Evolutionary conservation across 768 basidiomycete species (phyloP), one percentile per base, ranked within the genome.

Genomic region (Pholiota conissans): DNA sequence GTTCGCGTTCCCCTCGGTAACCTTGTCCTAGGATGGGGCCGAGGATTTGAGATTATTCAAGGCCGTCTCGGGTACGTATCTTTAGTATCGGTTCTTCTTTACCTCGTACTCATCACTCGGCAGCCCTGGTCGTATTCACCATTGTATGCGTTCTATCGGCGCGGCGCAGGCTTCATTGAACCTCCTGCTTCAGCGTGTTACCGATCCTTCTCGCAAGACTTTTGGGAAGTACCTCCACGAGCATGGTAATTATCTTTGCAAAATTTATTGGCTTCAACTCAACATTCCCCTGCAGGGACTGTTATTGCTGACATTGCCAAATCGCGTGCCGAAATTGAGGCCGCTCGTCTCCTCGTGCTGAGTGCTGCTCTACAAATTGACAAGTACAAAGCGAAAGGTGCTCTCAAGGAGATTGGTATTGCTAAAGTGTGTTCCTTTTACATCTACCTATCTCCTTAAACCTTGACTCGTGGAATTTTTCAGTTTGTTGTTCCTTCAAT

Each of bases 101-200:
- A 18, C 22, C 14, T 39, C 5, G 30, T 30, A 22, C 16, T 46
- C 1, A 52, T 52, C 29, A 47, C 42, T 22, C 6, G 34, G 63
- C 37, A 93, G 93, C 39, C 95, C 95, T 50, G 95, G 95, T n/a
- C 89, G 95, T 55, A 91, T 96, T 65, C 95, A 96, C 67, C 93
- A 95, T 69, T 97, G 96, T 79, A 99, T 99, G 97, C 87, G 97
- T 35, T 91, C 93, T 7, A 92, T 99, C 57, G 97, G 97, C 20
- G 83, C 83, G 20, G 97, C 97, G 1, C 85, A 89, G 59, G 80
- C 83, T 22, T 90, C 96, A 2, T 76, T 98, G 56, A 93, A 97
- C 66, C 74, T 91, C 49, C 87, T 98, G 85, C 80, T 99, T 45
- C 84, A 87, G 64, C 85, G 97, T 8, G 93, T 95, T 22, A 96